Evolutionary conservation across 2,329 filamentous ascomycete species (phyloP).

Genomic region (Xylariaceae sp.): DNA sequence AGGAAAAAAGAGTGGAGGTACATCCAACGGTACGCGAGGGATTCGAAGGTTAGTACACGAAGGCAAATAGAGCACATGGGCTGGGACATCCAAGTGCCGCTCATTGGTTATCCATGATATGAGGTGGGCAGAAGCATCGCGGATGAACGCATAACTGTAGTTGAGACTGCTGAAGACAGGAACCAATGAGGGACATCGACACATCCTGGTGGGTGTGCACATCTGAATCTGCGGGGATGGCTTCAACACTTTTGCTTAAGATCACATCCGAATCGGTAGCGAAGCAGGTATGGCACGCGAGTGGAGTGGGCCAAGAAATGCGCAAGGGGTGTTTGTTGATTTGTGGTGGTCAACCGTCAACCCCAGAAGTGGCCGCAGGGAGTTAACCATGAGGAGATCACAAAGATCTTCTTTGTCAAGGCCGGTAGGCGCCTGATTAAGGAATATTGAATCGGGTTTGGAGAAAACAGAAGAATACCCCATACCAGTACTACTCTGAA

Average conservation of each 20-base stretch:
- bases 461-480: constrained; percentile 12
- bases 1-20: constrained; percentile 30
- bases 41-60: constrained; percentile 41
- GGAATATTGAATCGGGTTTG: constrained; percentile 21
- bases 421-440: constrained; percentile 17
- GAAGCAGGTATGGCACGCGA: constrained; percentile 41
- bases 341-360: constrained; percentile 36
- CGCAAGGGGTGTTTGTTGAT: constrained; percentile 42
- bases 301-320: constrained; percentile 38
- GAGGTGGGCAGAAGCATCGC: constrained; percentile 53
- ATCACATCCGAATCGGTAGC: constrained; percentile 45
- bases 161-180: constrained; percentile 46
- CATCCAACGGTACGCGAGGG: constrained; percentile 38
- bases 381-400: constrained; percentile 40
- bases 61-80: constrained; percentile 49
- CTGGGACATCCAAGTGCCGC: constrained; percentile 46
- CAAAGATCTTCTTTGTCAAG: constrained; percentile 40
- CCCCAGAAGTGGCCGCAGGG: constrained; percentile 38
- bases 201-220: constrained; percentile 42
- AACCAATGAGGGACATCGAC: constrained; percentile 49
- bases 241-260: constrained; percentile 36
- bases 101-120: constrained; percentile 55
- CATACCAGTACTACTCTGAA: constrained; percentile 14
- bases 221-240: constrained; percentile 42
- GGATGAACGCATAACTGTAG: constrained; percentile 61